phyloP scores from a whole-genome alignment of 2,329 filamentous ascomycete species.

The Ophiostoma montium region DNA sequence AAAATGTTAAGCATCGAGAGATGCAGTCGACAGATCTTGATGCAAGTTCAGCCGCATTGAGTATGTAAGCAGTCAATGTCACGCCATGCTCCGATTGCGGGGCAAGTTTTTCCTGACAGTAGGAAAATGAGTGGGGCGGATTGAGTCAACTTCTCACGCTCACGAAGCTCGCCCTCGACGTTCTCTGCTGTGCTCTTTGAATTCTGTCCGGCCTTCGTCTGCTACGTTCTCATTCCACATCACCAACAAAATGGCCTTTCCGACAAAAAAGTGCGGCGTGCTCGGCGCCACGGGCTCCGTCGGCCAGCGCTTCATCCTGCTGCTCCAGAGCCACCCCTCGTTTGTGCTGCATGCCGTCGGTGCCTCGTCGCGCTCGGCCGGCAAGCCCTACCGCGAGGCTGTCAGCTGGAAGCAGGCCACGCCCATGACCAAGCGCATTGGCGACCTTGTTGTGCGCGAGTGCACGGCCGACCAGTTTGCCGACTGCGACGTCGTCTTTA shows the following conservation, averaged over 20 bases:
- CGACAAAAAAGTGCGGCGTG: conserved; percentile 38
- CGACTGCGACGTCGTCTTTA: conserved; percentile 90
- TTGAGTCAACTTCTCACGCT: neutral
- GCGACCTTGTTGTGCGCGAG: conserved; percentile 69
- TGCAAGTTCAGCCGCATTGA: neutral
- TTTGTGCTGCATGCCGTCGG: conserved; percentile 80
- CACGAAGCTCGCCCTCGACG: no score
- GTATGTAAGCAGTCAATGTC: neutral
- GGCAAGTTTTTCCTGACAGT: neutral
- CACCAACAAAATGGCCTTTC: neutral
- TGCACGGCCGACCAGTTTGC: conserved; percentile 71
- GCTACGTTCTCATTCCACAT: no score
- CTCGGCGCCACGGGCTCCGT: conserved; percentile 89
- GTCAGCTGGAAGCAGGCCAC: conserved; percentile 87
- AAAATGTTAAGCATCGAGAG: no score
- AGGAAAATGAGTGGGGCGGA: neutral
- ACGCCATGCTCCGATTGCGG: conserved; percentile 1
- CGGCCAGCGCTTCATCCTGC: conserved; percentile 86
- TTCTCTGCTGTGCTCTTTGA: no score
- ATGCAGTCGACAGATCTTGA: no score
- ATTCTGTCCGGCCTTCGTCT: no score
- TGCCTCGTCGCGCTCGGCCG: conserved; percentile 75
- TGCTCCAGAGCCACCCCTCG: conserved; percentile 76
- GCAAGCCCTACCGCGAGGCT: conserved; percentile 89
- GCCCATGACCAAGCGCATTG: conserved; percentile 61